phyloP scores from a whole-genome alignment of 176 grass and related monocot species.

The Triticum dicoccoides region DNA sequence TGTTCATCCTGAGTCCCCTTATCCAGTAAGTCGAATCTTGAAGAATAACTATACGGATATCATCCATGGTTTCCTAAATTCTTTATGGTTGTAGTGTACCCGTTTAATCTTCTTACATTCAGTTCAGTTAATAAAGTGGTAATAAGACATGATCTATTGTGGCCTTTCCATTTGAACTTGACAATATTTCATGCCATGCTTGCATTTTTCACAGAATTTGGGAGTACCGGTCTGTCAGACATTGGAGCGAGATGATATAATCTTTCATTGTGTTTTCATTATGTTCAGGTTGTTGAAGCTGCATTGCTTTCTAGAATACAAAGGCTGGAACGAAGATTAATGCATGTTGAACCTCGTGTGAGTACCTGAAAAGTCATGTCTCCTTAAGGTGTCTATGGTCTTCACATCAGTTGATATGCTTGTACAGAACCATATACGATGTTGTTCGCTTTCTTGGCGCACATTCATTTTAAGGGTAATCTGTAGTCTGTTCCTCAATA shows the following conservation, averaged over 20 bases:
- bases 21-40: not conserved
- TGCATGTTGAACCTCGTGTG: slow-evolving; percentile 91
- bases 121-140: slow-evolving; percentile 3
- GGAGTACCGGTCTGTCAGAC: not conserved
- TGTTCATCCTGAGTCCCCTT: not conserved
- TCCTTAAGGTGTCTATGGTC: not conserved
- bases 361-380: slow-evolving; percentile 46
- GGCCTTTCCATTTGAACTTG: not conserved
- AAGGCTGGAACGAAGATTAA: slow-evolving; percentile 77
- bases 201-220: not conserved
- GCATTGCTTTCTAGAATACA: slow-evolving; percentile 92
- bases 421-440: not conserved
- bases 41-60: not conserved
- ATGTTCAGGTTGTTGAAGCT: slow-evolving; percentile 89
- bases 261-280: slow-evolving; percentile 12
- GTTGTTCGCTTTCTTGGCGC: not conserved
- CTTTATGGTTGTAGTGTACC: not conserved
- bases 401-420: slow-evolving; percentile 3
- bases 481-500: not conserved
- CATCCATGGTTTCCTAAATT: slow-evolving; percentile 13
- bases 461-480: not conserved
- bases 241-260: slow-evolving; percentile 1
- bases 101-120: not conserved
- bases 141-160: not conserved
- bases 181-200: not conserved